phyloP scores from a whole-genome alignment of 805 yeast species.

The Starmerella vaccinii region DNA sequence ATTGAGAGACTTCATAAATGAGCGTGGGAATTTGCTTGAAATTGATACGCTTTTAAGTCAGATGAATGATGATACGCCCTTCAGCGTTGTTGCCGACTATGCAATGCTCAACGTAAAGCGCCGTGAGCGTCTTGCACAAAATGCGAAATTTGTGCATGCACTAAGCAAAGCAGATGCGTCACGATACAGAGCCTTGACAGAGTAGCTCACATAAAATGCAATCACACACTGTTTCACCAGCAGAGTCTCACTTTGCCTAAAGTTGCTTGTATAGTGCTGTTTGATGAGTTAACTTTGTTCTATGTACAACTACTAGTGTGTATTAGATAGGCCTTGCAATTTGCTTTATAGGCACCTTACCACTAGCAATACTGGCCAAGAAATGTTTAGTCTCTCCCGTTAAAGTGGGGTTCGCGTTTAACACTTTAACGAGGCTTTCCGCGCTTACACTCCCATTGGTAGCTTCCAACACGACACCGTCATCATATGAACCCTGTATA shows the following conservation, averaged over 20 bases:
- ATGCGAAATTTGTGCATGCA: neutral
- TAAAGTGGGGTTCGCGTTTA: constrained; percentile 17
- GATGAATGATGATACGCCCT: constrained; percentile 8
- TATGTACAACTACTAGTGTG: neutral
- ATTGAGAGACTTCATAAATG: constrained; percentile 10
- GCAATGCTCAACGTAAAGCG: neutral
- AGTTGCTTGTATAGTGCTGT: no score
- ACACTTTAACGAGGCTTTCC: constrained; percentile 10
- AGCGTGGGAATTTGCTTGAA: neutral
- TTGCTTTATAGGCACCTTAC: constrained; percentile 19
- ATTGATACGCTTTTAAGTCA: constrained; percentile 3
- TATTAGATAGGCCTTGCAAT: constrained; percentile 9
- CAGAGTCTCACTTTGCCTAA: no score
- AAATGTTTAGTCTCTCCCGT: constrained; percentile 11
- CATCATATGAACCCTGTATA: constrained; percentile 16
- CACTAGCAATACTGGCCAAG: constrained; percentile 20
- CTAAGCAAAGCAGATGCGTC: neutral
- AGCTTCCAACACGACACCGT: neutral
- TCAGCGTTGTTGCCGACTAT: constrained; percentile 3
- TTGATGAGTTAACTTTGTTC: neutral
- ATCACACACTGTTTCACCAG: no score
- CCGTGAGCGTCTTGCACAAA: neutral
- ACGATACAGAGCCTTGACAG: neutral
- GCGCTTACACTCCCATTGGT: neutral
- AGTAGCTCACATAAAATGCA: neutral